These are phyloP conservation scores for Neoboletus subvelutipes DNA, from an alignment of 768 basidiomycete species.

Conservation along the genomic window DNA sequence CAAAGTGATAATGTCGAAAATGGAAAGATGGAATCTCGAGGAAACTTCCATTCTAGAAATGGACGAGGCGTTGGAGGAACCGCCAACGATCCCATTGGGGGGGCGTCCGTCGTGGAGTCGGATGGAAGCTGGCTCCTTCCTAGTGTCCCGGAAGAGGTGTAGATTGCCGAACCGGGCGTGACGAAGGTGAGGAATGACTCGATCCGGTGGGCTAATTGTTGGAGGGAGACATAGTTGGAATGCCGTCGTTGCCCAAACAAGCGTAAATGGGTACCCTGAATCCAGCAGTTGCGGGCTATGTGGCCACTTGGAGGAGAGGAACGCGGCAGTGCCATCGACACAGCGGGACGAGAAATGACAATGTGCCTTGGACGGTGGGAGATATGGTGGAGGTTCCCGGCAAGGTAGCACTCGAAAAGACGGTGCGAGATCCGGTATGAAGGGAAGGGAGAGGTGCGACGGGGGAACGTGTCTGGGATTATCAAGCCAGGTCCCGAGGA, in stretches of 20 bases:
- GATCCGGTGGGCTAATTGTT: constrained; percentile 12
- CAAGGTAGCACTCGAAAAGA: background rate
- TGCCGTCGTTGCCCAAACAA: background rate
- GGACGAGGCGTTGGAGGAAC: constrained; percentile 3
- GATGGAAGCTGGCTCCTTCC: constrained; percentile 3
- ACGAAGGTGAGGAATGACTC: constrained; percentile 1
- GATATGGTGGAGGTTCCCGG: constrained; percentile 11
- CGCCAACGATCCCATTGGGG: background rate
- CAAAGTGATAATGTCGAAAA: constrained; percentile 10
- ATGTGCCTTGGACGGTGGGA: background rate
- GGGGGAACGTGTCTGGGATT: background rate
- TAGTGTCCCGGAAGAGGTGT: background rate
- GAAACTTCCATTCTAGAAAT: constrained; percentile 14
- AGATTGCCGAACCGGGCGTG: constrained; percentile 6
- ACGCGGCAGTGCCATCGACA: background rate
- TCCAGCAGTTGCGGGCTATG: background rate
- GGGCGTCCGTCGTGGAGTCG: constrained; percentile 4
- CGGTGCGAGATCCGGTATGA: constrained; percentile 11
- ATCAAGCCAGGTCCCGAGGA: constrained; percentile 5
- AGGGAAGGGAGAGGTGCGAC: background rate
- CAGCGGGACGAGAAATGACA: background rate
- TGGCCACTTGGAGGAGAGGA: background rate
- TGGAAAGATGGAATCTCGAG: constrained; percentile 18
- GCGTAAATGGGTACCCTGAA: background rate
- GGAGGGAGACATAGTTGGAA: background rate